These are phyloP conservation scores for Cubamyces sp. DNA, from an alignment of 768 basidiomycete genomes.

Conservation along the genomic window DNA sequence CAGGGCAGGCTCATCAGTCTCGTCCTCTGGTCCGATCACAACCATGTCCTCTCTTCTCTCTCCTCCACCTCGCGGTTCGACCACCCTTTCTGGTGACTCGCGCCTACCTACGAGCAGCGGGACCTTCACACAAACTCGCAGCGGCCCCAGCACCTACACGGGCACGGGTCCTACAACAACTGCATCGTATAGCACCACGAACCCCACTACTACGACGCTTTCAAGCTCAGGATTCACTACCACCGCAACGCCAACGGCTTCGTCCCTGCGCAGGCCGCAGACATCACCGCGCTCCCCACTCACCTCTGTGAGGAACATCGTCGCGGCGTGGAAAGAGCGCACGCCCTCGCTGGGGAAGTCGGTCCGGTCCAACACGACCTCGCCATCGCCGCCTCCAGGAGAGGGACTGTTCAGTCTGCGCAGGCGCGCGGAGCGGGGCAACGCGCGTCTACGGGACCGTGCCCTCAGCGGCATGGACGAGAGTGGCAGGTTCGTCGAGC, in stretches of 20 bases:
- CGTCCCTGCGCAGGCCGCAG: conserved; percentile 64
- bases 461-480: conserved; percentile 23
- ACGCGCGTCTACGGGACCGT: conserved; percentile 32
- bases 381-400: conserved; percentile 28
- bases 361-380: conserved; percentile 19
- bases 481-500: conserved; percentile 11
- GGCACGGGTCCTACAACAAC: conserved; percentile 33
- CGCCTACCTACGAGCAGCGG: conserved; percentile 37
- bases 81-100: conserved; percentile 31
- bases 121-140: conserved; percentile 44
- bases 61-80: conserved; percentile 46
- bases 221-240: conserved; percentile 29
- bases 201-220: conserved; percentile 47
- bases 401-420: conserved; percentile 60
- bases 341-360: conserved; percentile 49
- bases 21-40: conserved; percentile 27
- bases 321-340: conserved; percentile 80
- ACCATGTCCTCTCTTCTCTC: conserved; percentile 51
- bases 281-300: conserved; percentile 70
- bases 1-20: conserved; percentile 35
- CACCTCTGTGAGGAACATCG: conserved; percentile 73
- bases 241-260: conserved; percentile 44
- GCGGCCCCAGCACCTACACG: conserved; percentile 31
- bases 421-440: conserved; percentile 43
- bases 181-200: conserved; percentile 39